Evolutionary conservation across 495 filamentous ascomycete species (phyloP).

Genomic region (Chaetomium cochliodes): DNA sequence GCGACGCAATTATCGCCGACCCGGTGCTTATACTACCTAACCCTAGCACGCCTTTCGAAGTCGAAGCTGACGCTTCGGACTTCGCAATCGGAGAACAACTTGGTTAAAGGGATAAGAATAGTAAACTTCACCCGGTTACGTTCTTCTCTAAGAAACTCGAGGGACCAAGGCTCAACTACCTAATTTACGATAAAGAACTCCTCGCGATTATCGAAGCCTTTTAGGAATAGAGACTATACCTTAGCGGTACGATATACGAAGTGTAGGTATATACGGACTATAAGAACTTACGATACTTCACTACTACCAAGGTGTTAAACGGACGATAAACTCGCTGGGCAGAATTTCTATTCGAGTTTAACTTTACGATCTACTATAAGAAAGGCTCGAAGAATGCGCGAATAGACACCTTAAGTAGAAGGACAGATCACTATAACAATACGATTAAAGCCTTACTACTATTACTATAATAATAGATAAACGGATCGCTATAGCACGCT

Average conservation of each 20-base stretch:
- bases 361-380: constrained; percentile 35
- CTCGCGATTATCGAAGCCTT: constrained; percentile 14
- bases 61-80: constrained; percentile 17
- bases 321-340: constrained; percentile 27
- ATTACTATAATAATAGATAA: neutral
- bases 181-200: constrained; percentile 15
- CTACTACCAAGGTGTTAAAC: constrained; percentile 29
- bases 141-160: constrained; percentile 18
- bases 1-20: neutral
- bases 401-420: constrained; percentile 16
- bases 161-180: constrained; percentile 12
- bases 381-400: constrained; percentile 17
- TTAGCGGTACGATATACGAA: constrained; percentile 2
- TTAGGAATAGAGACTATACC: constrained; percentile 6
- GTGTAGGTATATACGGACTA: constrained; percentile 19
- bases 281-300: constrained; percentile 28
- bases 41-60: constrained; percentile 9
- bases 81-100: constrained; percentile 16
- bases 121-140: constrained; percentile 13
- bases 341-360: constrained; percentile 31
- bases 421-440: neutral
- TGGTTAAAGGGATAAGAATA: neutral
- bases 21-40: constrained; percentile 2
- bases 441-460: neutral
- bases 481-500: too few relatives aligned